These are phyloP conservation scores for Diaporthe amygdali DNA, from an alignment of 2,329 filamentous ascomycete genomes.

Conservation along the genomic window DNA sequence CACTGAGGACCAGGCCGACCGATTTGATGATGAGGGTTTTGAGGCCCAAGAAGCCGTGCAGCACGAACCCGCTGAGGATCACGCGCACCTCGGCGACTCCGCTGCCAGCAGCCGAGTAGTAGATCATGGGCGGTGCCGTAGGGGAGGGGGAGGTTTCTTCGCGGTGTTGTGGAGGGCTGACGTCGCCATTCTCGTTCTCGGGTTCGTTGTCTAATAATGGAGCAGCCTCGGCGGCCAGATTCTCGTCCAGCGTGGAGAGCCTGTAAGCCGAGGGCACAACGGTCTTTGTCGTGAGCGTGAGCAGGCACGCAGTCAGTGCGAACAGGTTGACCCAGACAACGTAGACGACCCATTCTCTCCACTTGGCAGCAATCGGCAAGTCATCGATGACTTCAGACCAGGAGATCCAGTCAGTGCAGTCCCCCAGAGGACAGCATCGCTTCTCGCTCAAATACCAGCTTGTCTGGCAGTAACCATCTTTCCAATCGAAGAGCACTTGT, in stretches of 20 bases:
- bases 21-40: slow-evolving; percentile 89
- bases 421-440: slow-evolving; percentile 61
- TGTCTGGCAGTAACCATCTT: slow-evolving; percentile 80
- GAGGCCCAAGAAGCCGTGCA: slow-evolving; percentile 92
- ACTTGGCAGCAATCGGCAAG: slow-evolving; percentile 52
- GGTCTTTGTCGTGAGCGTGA: slow-evolving; percentile 91
- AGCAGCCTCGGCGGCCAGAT: slow-evolving; percentile 72
- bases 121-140: slow-evolving; percentile 75
- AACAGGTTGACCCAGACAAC: slow-evolving; percentile 74
- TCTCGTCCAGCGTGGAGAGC: slow-evolving; percentile 89
- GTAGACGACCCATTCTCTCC: slow-evolving; percentile 81
- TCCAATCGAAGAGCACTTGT: slow-evolving; percentile 84
- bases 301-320: slow-evolving; percentile 72
- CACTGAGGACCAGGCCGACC: slow-evolving; percentile 80
- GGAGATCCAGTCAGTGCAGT: slow-evolving; percentile 60
- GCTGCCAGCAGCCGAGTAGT: slow-evolving; percentile 94
- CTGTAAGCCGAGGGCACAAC: slow-evolving; percentile 88
- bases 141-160: slow-evolving; percentile 33
- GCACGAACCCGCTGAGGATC: slow-evolving; percentile 95
- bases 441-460: slow-evolving; percentile 78
- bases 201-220: slow-evolving; percentile 44
- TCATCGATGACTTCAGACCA: slow-evolving; percentile 58
- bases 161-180: slow-evolving; percentile 46
- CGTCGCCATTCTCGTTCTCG: slow-evolving; percentile 50
- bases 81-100: slow-evolving; percentile 97